Evolutionary conservation across 176 grass and related monocot species (phyloP).

Genomic region (Poa annua): DNA sequence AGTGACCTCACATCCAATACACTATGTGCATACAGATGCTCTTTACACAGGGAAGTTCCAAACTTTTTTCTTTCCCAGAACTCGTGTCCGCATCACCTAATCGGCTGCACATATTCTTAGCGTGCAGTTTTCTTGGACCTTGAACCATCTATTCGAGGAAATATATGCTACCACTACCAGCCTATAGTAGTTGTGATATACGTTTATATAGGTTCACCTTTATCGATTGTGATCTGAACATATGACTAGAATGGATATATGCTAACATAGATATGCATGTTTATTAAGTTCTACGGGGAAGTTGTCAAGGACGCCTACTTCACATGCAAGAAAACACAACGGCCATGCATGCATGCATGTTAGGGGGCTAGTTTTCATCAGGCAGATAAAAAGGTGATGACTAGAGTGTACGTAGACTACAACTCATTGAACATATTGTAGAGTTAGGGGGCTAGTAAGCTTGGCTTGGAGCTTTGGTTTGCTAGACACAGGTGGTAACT

Average conservation of each 20-base stretch:
- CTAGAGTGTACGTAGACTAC: not conserved
- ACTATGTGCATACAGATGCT: not conserved
- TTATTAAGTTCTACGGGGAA: not conserved
- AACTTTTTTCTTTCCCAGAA: conserved; percentile 3
- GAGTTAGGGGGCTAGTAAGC: not conserved
- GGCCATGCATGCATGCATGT: not conserved
- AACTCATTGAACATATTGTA: not conserved
- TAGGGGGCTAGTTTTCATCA: not conserved
- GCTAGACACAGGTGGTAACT: not conserved
- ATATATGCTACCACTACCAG: not conserved
- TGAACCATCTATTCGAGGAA: conserved; percentile 18
- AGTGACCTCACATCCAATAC: not conserved
- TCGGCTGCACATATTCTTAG: not conserved
- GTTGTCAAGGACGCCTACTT: conserved; percentile 6
- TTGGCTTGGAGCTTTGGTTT: not conserved
- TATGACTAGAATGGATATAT: not conserved
- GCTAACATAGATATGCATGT: not conserved
- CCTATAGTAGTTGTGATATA: too few species aligned
- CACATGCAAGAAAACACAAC: too few species aligned
- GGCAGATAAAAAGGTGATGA: not conserved
- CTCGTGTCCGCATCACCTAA: not conserved
- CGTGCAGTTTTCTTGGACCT: conserved; percentile 39
- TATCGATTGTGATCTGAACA: conserved; percentile 14
- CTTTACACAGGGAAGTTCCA: conserved; percentile 9
- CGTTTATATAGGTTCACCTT: not conserved